A percentile compares a stretch with the other conserved stretches of the same genome.
Evolutionary conservation across 148 eudicot genomes (phyloP).

Genomic region (Vaccinium corymbosum): DNA sequence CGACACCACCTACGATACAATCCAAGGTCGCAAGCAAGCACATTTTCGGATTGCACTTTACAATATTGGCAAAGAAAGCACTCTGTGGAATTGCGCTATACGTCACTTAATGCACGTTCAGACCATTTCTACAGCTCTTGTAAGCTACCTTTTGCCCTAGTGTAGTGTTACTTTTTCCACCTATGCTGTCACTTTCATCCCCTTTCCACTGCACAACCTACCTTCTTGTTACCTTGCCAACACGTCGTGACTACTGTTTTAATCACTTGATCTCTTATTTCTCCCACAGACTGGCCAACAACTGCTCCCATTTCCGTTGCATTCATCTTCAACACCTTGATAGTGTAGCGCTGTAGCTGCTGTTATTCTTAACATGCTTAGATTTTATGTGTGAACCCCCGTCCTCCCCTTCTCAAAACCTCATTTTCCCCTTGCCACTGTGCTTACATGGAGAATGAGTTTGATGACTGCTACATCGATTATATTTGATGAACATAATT

Average conservation of each 20-base stretch:
- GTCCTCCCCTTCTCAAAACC: background rate
- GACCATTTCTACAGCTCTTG: background rate
- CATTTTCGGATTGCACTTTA: too few relatives aligned
- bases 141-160: too few relatives aligned
- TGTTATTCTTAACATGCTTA: background rate
- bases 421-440: background rate
- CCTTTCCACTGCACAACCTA: background rate
- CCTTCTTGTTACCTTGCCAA: background rate
- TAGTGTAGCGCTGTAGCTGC: background rate
- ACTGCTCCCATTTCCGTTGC: background rate
- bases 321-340: background rate
- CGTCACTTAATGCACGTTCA: background rate
- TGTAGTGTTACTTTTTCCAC: too few relatives aligned
- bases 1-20: too few relatives aligned
- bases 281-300: background rate
- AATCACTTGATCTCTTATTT: background rate
- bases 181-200: background rate
- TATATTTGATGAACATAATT: background rate
- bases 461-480: background rate
- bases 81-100: background rate
- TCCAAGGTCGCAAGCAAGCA: too few relatives aligned
- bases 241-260: background rate
- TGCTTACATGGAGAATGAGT: background rate
- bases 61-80: too few relatives aligned
- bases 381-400: background rate